Conservation (phyloP, 2,329 filamentous ascomycete species). For the Scorias spongiosa region DNA sequence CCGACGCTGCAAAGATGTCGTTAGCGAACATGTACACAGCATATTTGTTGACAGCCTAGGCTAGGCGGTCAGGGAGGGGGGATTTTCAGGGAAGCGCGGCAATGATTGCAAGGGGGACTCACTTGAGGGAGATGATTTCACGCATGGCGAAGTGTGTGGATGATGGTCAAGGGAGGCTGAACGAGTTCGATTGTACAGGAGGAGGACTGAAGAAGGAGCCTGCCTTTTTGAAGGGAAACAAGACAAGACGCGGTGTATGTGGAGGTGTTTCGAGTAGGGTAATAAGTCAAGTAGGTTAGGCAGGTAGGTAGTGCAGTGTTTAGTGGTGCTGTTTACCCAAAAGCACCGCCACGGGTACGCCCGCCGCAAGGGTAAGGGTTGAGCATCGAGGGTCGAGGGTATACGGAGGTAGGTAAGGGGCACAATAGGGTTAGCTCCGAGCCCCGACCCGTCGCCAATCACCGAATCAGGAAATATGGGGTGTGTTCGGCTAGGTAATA, state of each 20-base stretch:
- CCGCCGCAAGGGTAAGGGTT: no score
- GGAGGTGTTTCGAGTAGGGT: no score
- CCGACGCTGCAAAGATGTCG: constrained; percentile 57
- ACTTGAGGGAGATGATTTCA: constrained; percentile 96
- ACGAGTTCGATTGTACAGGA: constrained; percentile 2
- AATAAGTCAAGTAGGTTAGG: no score
- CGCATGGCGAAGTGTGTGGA: constrained; percentile 46
- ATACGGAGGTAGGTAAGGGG: no score
- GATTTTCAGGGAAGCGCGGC: constrained; percentile 12
- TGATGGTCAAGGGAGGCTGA: not conserved
- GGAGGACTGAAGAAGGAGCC: constrained; percentile 1
- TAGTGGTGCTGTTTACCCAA: no score
- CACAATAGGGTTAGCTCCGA: no score
- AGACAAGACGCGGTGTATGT: not conserved
- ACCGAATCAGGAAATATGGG: no score
- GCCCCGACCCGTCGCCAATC: no score
- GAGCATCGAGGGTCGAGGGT: no score
- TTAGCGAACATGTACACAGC: constrained; percentile 29
- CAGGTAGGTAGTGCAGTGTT: no score
- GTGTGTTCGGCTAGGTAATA: no score
- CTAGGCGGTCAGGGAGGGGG: constrained; percentile 28
- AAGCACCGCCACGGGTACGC: no score
- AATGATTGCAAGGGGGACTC: not conserved
- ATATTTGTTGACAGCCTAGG: constrained; percentile 5
- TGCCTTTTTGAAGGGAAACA: not conserved